Evolutionary conservation across 805 yeast genomes (phyloP).

Genomic region (Yarrowia divulgata): DNA sequence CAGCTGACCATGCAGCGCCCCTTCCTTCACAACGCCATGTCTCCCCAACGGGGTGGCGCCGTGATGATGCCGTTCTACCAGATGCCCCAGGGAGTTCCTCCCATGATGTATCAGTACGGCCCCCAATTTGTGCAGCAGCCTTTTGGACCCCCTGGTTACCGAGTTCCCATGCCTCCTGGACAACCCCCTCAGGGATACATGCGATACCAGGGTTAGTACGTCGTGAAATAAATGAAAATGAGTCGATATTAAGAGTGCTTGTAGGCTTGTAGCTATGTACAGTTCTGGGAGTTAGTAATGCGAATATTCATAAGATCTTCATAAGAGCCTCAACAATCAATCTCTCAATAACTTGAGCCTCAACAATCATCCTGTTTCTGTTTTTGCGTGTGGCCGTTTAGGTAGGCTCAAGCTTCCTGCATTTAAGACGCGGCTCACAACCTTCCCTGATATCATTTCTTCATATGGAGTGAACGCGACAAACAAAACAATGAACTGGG

Average conservation of each 20-base stretch:
- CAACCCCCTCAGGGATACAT: constrained; percentile 36
- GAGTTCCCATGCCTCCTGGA: constrained; percentile 36
- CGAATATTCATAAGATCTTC: too few relatives aligned
- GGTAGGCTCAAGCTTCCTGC: background rate
- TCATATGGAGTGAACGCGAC: background rate
- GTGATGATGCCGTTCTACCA: constrained; percentile 39
- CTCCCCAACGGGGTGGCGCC: constrained; percentile 38
- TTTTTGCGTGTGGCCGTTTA: too few relatives aligned
- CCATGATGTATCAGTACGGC: constrained; percentile 39
- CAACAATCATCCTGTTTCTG: too few relatives aligned
- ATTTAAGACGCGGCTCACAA: background rate
- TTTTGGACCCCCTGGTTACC: constrained; percentile 33
- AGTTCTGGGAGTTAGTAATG: too few relatives aligned
- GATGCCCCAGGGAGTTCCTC: constrained; percentile 35
- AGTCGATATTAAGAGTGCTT: constrained; percentile 5
- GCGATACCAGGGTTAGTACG: constrained; percentile 38
- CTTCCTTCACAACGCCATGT: constrained; percentile 34
- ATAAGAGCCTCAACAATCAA: too few relatives aligned
- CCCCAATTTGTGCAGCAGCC: constrained; percentile 37
- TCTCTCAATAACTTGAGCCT: too few relatives aligned
- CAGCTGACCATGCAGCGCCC: constrained; percentile 37
- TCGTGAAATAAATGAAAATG: constrained; percentile 18
- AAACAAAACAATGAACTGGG: constrained; percentile 15
- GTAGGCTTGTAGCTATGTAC: too few relatives aligned
- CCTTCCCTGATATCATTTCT: background rate